Evolutionary conservation across 176 grass and related monocot genomes (phyloP).

Genomic region (bread wheat (Triticum aestivum)): IWGSC_CS_RefSeq_v2.1 NC_057809.1:584883589-584884088

Average conservation of each 20-base stretch:
- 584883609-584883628: background rate
- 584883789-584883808: background rate
- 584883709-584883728: background rate
- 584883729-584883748: background rate
- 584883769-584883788: background rate
- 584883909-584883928: conserved; percentile 13
- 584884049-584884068: conserved; percentile 33
- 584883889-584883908: background rate
- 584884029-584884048: background rate
- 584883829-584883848: conserved; percentile 41
- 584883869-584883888: conserved; percentile 28
- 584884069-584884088: conserved; percentile 61
- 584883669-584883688: background rate
- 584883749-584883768: background rate
- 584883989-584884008: conserved; percentile 58
- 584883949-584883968: conserved; percentile 48
- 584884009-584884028: conserved; percentile 17
- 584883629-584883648: background rate
- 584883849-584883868: conserved; percentile 33
- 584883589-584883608: background rate
- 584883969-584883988: conserved; percentile 69
- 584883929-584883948: conserved; percentile 32
- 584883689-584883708: background rate
- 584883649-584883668: background rate
- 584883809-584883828: conserved; percentile 1